Percentiles rank a stretch among this genome's conserved stretches.
Evolutionary conservation across 306 rosid genomes (phyloP).

Genomic region (Leucaena leucocephala): DNA sequence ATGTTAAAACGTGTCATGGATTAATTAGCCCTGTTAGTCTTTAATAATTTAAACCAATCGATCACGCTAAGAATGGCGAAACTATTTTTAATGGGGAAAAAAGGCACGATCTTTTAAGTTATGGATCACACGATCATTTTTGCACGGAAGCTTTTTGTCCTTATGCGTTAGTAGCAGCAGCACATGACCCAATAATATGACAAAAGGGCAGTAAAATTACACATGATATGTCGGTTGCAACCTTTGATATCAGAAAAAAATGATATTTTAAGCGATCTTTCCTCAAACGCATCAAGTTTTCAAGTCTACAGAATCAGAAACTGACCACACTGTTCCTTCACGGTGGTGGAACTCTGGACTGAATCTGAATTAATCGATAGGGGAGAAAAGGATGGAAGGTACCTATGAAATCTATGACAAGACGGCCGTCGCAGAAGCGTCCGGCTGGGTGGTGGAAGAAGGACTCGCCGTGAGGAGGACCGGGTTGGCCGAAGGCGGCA

Average conservation of each 20-base stretch:
- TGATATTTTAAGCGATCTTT: neutral
- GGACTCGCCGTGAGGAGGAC: constrained; percentile 58
- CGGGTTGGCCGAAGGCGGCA: constrained; percentile 82
- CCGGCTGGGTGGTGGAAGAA: constrained; percentile 64
- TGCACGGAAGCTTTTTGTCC: neutral
- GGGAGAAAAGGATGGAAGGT: neutral
- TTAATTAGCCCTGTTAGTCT: neutral
- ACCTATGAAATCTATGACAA: constrained; percentile 70
- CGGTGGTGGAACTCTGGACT: neutral
- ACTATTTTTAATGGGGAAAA: neutral
- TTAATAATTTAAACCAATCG: neutral
- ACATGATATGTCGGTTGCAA: neutral
- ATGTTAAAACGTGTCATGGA: neutral
- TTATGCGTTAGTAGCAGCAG: neutral
- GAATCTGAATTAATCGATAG: neutral
- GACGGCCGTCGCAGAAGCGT: constrained; percentile 75
- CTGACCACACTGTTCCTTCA: neutral
- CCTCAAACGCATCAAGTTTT: neutral
- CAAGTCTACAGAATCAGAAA: neutral
- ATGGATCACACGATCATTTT: neutral
- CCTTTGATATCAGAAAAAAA: neutral
- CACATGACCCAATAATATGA: neutral
- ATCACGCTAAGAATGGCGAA: neutral
- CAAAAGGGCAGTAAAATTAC: neutral
- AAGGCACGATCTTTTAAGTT: neutral